A percentile compares a stretch with the other conserved stretches of the same genome.
Conservation (phyloP, 2,329 filamentous ascomycete genomes). For the Alternaria solani region DNA sequence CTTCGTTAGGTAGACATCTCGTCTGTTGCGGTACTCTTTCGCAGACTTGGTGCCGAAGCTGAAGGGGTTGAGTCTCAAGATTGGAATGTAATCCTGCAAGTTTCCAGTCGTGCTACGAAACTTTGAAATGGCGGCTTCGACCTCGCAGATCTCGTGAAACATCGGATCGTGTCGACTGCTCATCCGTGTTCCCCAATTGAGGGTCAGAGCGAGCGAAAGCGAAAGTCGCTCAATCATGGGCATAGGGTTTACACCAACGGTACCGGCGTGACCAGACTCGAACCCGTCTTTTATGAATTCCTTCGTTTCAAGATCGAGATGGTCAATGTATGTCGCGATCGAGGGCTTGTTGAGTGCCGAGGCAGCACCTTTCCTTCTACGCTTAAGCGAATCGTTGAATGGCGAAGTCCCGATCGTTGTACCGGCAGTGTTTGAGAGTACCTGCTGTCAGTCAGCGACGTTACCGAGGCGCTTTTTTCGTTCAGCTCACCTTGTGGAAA, state of each 20-base stretch:
- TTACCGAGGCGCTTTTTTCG: neutral
- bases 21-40: conserved; percentile 65
- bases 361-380: conserved; percentile 70
- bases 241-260: conserved; percentile 67
- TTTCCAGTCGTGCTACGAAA: conserved; percentile 69
- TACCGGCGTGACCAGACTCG: conserved; percentile 64
- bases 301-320: conserved; percentile 69
- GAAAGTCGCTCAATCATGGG: conserved; percentile 72
- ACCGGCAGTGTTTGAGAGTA: conserved; percentile 70
- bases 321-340: conserved; percentile 68
- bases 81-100: conserved; percentile 68
- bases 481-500: conserved; percentile 53
- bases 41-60: conserved; percentile 66
- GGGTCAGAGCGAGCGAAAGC: conserved; percentile 68
- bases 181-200: conserved; percentile 73
- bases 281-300: conserved; percentile 69
- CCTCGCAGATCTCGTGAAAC: conserved; percentile 70
- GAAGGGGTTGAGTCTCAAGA: conserved; percentile 68
- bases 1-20: conserved; percentile 66
- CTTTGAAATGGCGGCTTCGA: conserved; percentile 67
- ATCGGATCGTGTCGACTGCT: conserved; percentile 65
- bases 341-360: conserved; percentile 71
- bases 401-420: conserved; percentile 74
- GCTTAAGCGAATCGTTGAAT: conserved; percentile 70
- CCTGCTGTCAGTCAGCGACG: conserved; percentile 48